Conservation (phyloP, 148 eudicot species). For the Linanthus parryae region DNA sequence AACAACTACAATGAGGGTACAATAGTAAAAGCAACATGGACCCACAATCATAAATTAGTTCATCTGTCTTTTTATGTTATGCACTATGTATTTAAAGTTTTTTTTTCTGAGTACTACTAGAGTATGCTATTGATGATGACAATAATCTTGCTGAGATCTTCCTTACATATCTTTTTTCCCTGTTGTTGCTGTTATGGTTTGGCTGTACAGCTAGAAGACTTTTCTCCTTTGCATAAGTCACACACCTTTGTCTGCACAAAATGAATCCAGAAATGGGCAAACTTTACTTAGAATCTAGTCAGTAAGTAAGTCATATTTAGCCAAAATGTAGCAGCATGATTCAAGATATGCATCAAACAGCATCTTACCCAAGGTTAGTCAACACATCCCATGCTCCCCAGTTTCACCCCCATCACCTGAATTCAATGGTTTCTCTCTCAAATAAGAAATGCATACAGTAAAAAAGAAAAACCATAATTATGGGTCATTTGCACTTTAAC, state of each 20-base stretch:
- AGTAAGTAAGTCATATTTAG: neutral
- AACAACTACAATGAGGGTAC: slow-evolving; percentile 59
- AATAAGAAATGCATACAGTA: too few relatives aligned
- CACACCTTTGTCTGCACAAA: slow-evolving; percentile 29
- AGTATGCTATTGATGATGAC: slow-evolving; percentile 51
- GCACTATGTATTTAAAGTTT: slow-evolving; percentile 60
- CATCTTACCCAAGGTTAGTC: too few relatives aligned
- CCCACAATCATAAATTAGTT: slow-evolving; percentile 61
- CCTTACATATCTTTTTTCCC: slow-evolving; percentile 41
- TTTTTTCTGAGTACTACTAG: too few relatives aligned
- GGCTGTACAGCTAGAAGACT: slow-evolving; percentile 46
- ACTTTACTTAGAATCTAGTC: slow-evolving; percentile 11
- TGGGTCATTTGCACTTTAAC: too few relatives aligned
- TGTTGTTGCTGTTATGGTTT: slow-evolving; percentile 31
- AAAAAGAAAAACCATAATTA: too few relatives aligned
- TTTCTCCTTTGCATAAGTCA: slow-evolving; percentile 25
- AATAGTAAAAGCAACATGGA: slow-evolving; percentile 37
- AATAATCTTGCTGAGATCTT: slow-evolving; percentile 42
- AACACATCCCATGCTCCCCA: too few relatives aligned
- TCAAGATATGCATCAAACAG: slow-evolving; percentile 10
- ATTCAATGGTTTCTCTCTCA: too few relatives aligned
- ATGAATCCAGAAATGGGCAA: slow-evolving; percentile 7
- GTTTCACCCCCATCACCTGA: too few relatives aligned
- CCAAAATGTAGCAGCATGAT: slow-evolving; percentile 24
- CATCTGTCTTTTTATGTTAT: slow-evolving; percentile 67